Conservation (phyloP, 2,329 filamentous ascomycete genomes). For the Verticillium tricorpus region DNA sequence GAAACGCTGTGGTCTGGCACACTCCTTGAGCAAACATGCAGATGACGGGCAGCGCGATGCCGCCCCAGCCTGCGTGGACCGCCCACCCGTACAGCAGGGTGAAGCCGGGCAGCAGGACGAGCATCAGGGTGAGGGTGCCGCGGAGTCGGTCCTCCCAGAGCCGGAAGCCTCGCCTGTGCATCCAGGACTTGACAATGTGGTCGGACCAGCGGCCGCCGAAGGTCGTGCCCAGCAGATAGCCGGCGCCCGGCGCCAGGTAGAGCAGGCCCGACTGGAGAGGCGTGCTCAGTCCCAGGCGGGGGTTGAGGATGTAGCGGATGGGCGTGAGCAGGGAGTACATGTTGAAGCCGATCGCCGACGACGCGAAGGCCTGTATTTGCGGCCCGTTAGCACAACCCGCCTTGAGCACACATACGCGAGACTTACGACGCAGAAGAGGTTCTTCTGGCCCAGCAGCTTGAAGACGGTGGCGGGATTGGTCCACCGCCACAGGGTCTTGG, state of each 20-base stretch:
- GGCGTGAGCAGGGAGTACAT: constrained; percentile 59
- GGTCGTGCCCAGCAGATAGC: constrained; percentile 66
- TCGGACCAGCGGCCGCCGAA: constrained; percentile 71
- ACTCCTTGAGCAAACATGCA: constrained; percentile 67
- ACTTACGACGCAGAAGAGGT: constrained; percentile 36
- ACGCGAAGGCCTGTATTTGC: constrained; percentile 38
- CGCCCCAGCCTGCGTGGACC: constrained; percentile 31
- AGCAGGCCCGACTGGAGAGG: constrained; percentile 67
- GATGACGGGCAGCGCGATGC: constrained; percentile 51
- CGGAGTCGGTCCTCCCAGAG: constrained; percentile 66
- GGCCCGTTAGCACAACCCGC: too few relatives aligned
- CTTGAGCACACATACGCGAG: background rate
- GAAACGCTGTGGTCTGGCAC: constrained; percentile 65
- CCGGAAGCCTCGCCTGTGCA: constrained; percentile 51
- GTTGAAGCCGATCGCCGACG: constrained; percentile 66
- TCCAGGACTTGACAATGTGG: constrained; percentile 60
- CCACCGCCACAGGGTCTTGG: constrained; percentile 53
- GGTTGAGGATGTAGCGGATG: constrained; percentile 70
- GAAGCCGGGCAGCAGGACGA: constrained; percentile 53
- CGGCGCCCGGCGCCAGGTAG: constrained; percentile 68
- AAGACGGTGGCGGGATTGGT: constrained; percentile 63
- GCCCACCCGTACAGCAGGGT: constrained; percentile 67
- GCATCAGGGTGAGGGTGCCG: constrained; percentile 52
- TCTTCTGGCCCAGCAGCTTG: constrained; percentile 62
- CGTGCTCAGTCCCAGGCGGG: constrained; percentile 62